Conservation (phyloP, 805 yeast species). For the Ogataea pilisensis region DNA sequence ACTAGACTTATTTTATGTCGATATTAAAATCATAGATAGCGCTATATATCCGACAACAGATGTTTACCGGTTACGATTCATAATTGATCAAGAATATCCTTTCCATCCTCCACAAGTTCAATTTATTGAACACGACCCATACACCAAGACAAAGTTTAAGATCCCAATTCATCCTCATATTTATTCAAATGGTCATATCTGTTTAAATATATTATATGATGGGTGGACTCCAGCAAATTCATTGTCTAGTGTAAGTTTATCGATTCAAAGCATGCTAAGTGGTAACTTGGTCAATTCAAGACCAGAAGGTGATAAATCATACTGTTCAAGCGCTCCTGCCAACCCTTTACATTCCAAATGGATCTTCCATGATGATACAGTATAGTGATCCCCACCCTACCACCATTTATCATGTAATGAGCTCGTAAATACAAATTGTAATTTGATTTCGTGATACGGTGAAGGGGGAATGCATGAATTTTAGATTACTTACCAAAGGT, state of each 20-base stretch:
- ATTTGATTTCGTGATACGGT: too few species aligned
- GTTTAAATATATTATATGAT: conserved; percentile 59
- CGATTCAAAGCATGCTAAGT: conserved; percentile 62
- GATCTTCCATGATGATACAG: conserved; percentile 57
- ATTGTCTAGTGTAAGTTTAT: conserved; percentile 43
- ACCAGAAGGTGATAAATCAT: conserved; percentile 54
- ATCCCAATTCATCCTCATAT: conserved; percentile 74
- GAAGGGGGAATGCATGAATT: too few species aligned
- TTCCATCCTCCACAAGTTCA: conserved; percentile 55
- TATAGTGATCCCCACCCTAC: conserved; percentile 11
- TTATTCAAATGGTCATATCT: conserved; percentile 75
- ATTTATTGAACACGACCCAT: conserved; percentile 34
- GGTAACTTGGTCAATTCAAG: conserved; percentile 43
- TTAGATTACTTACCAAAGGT: too few species aligned
- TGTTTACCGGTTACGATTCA: conserved; percentile 40
- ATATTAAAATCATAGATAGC: conserved; percentile 34
- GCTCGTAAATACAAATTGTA: too few species aligned
- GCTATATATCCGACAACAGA: conserved; percentile 34
- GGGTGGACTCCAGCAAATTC: conserved; percentile 67
- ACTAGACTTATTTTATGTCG: conserved; percentile 30
- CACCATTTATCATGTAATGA: background rate
- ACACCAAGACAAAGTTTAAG: conserved; percentile 6
- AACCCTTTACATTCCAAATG: conserved; percentile 52
- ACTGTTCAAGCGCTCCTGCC: conserved; percentile 49
- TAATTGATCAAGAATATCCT: conserved; percentile 46